phyloP scores from a whole-genome alignment of 1,284 basidiomycete genomes.

The Cryptococcus sp. region DNA sequence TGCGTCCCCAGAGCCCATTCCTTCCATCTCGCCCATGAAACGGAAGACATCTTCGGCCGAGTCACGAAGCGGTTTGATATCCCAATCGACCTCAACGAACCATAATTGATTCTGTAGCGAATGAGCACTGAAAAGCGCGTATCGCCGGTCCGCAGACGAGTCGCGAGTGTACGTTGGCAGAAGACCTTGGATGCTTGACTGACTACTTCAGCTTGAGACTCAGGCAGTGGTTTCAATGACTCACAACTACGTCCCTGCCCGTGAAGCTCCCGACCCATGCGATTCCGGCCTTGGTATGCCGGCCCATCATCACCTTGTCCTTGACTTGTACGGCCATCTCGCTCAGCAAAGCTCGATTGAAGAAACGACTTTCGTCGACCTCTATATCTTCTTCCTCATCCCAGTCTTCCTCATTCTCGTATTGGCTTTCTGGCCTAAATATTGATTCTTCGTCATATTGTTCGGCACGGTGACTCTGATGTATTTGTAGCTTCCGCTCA shows the following conservation, averaged over 20 bases:
- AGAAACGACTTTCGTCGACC: constrained; percentile 69
- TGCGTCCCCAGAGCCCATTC: constrained; percentile 56
- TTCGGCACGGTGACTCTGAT: constrained; percentile 39
- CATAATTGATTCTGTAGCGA: constrained; percentile 87
- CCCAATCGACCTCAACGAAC: constrained; percentile 98
- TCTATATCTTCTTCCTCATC: constrained; percentile 51
- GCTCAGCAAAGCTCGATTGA: constrained; percentile 80
- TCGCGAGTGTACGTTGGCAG: constrained; percentile 71
- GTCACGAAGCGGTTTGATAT: constrained; percentile 74
- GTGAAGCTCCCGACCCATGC: constrained; percentile 84
- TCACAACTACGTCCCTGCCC: constrained; percentile 83
- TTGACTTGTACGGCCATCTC: constrained; percentile 82
- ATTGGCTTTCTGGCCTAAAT: constrained; percentile 10
- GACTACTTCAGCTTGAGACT: constrained; percentile 3
- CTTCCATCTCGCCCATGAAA: constrained; percentile 80
- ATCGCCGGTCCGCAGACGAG: constrained; percentile 65
- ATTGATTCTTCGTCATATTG: constrained; percentile 47
- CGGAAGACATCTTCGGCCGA: constrained; percentile 93
- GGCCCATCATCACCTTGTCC: constrained; percentile 76
- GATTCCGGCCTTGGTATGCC: constrained; percentile 85
- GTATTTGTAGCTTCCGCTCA: constrained; percentile 44
- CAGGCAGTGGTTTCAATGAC: constrained; percentile 41
- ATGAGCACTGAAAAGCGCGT: constrained; percentile 79
- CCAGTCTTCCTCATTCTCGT: constrained; percentile 51
- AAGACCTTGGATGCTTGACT: constrained; percentile 76